These are phyloP conservation scores for Edaphochlamys debaryana DNA, from an alignment of 139 green algal genomes.

Conservation along the genomic window DNA sequence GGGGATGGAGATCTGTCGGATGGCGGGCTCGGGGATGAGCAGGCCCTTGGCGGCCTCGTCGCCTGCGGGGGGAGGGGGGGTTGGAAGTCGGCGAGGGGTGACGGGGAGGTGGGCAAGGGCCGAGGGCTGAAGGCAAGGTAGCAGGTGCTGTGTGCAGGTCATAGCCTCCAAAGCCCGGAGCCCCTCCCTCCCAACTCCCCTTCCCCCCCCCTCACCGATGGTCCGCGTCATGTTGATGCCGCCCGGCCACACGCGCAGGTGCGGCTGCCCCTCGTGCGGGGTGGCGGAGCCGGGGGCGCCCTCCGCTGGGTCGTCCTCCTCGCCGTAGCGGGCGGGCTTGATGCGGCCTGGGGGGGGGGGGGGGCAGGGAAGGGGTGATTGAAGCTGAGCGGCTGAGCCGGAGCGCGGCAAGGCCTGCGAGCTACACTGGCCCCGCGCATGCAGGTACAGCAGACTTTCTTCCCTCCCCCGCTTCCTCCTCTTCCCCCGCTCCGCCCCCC, in stretches of 20 bases:
- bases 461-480: too few species aligned
- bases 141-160: too few species aligned
- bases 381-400: too few species aligned
- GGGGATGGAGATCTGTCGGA: slow-evolving; percentile 76
- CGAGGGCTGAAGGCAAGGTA: background rate
- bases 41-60: slow-evolving; percentile 55
- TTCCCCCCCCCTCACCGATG: slow-evolving; percentile 67
- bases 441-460: too few species aligned
- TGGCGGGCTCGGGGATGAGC: slow-evolving; percentile 36
- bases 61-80: slow-evolving; percentile 43
- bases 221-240: slow-evolving; percentile 89
- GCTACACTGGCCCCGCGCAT: too few species aligned
- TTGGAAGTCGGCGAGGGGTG: too few species aligned
- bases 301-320: slow-evolving; percentile 18
- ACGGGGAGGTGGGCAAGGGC: background rate
- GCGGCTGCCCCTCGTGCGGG: slow-evolving; percentile 4
- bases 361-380: too few species aligned
- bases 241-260: slow-evolving; percentile 88
- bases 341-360: slow-evolving; percentile 10
- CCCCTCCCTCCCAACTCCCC: too few species aligned
- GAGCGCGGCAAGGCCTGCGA: too few species aligned
- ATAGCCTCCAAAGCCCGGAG: too few species aligned
- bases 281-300: background rate
- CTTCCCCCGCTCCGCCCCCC: background rate
- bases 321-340: slow-evolving; percentile 18